Percentiles rank a stretch among this genome's conserved stretches.
Conservation (phyloP, 208 protist species). For the Acanthamoeba culbertsoni region DNA sequence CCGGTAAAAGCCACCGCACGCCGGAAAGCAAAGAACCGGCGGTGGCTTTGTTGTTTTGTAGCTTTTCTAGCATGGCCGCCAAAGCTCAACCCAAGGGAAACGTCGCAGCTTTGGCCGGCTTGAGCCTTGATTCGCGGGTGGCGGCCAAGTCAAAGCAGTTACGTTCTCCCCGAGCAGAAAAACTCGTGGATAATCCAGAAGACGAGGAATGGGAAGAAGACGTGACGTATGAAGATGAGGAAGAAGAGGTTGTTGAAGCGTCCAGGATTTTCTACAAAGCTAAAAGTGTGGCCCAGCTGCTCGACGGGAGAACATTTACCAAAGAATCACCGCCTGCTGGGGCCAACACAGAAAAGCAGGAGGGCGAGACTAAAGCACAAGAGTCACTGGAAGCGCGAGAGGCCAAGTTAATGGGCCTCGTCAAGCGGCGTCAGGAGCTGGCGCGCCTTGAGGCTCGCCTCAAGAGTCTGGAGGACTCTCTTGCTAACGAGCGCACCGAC, state of each 20-base stretch:
- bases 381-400: neutral
- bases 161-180: neutral
- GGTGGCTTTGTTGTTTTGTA: neutral
- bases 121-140: neutral
- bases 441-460: neutral
- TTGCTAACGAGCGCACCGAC: neutral
- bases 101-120: neutral
- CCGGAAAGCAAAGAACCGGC: no score
- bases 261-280: conserved; percentile 12
- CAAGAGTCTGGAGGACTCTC: neutral
- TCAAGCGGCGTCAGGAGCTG: neutral
- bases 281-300: neutral
- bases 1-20: neutral
- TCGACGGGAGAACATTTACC: neutral
- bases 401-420: neutral
- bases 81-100: neutral
- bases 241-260: neutral
- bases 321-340: neutral
- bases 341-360: neutral
- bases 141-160: neutral
- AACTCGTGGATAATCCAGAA: neutral
- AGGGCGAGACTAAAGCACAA: neutral
- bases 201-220: neutral
- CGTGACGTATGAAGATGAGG: neutral
- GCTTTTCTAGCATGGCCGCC: neutral